These are phyloP conservation scores for Aphanocladium album DNA, from an alignment of 2,329 filamentous ascomycete species.

Conservation along the genomic window DNA sequence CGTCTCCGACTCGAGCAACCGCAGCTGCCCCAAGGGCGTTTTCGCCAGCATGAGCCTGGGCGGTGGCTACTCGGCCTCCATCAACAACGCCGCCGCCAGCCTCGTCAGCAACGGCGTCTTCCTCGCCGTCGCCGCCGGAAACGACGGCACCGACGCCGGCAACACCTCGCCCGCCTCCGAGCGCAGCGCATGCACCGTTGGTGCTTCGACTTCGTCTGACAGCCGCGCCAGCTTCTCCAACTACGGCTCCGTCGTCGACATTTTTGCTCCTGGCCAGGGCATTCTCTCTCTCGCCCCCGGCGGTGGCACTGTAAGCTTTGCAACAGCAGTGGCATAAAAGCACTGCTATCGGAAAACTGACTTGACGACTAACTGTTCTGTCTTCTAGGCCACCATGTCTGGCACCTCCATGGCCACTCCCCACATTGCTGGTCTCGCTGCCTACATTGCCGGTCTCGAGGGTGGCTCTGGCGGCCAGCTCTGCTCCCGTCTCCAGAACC, in stretches of 20 bases:
- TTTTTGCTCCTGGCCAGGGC: constrained; percentile 27
- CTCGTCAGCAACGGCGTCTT: constrained; percentile 43
- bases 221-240: constrained; percentile 44
- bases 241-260: constrained; percentile 38
- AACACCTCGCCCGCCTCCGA: constrained; percentile 45
- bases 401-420: constrained; percentile 56
- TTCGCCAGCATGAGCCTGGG: constrained; percentile 54
- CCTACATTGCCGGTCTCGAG: constrained; percentile 54
- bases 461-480: constrained; percentile 29
- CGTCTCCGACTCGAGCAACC: constrained; percentile 25
- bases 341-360: too few relatives aligned
- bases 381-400: constrained; percentile 34
- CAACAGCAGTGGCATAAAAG: too few relatives aligned
- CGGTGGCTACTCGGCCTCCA: constrained; percentile 35
- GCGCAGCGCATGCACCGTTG: constrained; percentile 46
- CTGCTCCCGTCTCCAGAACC: constrained; percentile 35
- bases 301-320: constrained; percentile 16
- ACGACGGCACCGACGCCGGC: constrained; percentile 43
- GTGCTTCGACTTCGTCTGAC: constrained; percentile 37
- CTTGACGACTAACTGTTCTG: too few relatives aligned
- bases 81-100: constrained; percentile 45
- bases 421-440: constrained; percentile 57
- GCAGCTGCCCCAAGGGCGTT: constrained; percentile 34
- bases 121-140: constrained; percentile 49
- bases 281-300: constrained; percentile 33